These are phyloP conservation scores for Auriscalpium orientale DNA, from an alignment of 768 basidiomycete species.

Conservation along the genomic window DNA sequence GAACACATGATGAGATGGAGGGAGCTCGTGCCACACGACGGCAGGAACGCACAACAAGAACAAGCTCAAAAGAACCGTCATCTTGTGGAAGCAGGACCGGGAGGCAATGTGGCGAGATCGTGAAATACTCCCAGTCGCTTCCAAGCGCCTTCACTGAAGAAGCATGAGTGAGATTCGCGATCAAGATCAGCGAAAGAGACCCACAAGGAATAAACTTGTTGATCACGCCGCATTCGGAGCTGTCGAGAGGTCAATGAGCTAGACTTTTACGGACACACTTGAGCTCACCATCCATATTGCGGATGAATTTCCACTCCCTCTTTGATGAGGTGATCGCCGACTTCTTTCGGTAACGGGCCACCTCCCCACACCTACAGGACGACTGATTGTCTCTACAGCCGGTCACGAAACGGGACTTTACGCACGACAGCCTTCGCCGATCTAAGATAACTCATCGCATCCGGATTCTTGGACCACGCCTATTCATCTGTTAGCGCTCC, in stretches of 20 bases:
- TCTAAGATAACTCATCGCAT: slow-evolving; percentile 15
- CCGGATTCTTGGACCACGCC: slow-evolving; percentile 19
- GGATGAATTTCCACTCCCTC: slow-evolving; percentile 18
- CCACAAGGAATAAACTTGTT: slow-evolving; percentile 16
- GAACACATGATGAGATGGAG: neutral
- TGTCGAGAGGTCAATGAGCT: neutral
- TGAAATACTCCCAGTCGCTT: slow-evolving; percentile 19
- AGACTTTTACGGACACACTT: neutral
- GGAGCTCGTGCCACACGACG: neutral
- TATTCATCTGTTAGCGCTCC: neutral
- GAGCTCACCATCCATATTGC: slow-evolving; percentile 17
- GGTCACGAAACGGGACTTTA: neutral
- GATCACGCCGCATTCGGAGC: slow-evolving; percentile 17
- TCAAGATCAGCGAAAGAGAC: neutral
- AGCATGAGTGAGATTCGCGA: neutral
- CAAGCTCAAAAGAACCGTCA: slow-evolving; percentile 17
- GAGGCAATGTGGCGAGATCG: slow-evolving; percentile 12
- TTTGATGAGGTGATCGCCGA: slow-evolving; percentile 18
- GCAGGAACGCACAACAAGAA: slow-evolving; percentile 10
- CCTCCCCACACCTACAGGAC: slow-evolving; percentile 22
- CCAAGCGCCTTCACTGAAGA: slow-evolving; percentile 8
- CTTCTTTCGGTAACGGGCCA: slow-evolving; percentile 19
- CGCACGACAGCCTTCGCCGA: slow-evolving; percentile 18
- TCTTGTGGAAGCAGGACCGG: slow-evolving; percentile 13
- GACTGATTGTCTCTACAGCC: neutral